Evolutionary conservation across 352 stramenopile genomes (phyloP).

Genomic region (Thalassiosira livingstoniorum): DNA sequence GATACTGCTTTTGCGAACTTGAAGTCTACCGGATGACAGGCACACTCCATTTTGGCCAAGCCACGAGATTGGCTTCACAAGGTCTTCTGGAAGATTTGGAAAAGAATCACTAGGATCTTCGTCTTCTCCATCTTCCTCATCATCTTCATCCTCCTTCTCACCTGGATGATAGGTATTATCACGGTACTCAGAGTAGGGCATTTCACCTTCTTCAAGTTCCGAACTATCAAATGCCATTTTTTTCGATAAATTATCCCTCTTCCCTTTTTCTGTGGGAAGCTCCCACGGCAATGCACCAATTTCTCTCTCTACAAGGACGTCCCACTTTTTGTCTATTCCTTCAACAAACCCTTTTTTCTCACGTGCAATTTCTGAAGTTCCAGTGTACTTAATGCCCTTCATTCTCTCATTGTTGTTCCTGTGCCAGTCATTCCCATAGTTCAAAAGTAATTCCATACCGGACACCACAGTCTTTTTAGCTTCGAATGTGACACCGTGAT

Average conservation of each 20-base stretch:
- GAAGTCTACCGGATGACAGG: conserved; percentile 61
- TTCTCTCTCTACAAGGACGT: conserved; percentile 25
- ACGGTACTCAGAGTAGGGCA: conserved; percentile 51
- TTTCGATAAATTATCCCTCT: conserved; percentile 34
- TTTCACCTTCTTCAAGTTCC: conserved; percentile 22
- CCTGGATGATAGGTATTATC: conserved; percentile 40
- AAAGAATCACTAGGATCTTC: no score
- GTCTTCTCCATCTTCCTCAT: neutral
- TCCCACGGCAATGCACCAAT: conserved; percentile 23
- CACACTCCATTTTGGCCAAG: conserved; percentile 71
- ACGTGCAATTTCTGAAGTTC: neutral
- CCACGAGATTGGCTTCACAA: conserved; percentile 59
- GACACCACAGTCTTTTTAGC: conserved; percentile 36
- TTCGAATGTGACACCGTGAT: conserved; percentile 57
- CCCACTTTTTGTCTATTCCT: conserved; percentile 48
- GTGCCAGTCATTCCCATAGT: conserved; percentile 43
- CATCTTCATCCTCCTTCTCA: conserved; percentile 11
- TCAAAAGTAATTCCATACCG: conserved; percentile 65
- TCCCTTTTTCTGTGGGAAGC: conserved; percentile 50
- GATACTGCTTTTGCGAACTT: conserved; percentile 44
- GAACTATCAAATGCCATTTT: conserved; percentile 46
- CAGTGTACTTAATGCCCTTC: neutral
- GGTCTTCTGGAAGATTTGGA: neutral
- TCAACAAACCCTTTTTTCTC: conserved; percentile 46
- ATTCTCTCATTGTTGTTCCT: neutral